Evolutionary conservation across 139 green algal species (phyloP).

Genomic region (Nannochloris sp.): DNA sequence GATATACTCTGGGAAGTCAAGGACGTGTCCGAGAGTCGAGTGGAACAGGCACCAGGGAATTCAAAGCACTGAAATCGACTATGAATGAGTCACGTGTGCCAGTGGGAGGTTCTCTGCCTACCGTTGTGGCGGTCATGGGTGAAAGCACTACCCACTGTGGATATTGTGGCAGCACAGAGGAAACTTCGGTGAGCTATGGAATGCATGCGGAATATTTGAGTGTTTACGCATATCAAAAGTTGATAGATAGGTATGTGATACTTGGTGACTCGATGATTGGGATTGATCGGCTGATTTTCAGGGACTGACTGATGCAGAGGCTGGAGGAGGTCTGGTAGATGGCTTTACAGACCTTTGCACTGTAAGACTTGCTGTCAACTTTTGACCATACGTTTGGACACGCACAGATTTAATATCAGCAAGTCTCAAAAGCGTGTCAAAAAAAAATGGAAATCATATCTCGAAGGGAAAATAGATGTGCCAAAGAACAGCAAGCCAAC

Average conservation of each 20-base stretch:
- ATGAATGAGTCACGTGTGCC: no score
- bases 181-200: conserved; percentile 14
- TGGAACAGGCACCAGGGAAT: no score
- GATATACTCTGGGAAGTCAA: no score
- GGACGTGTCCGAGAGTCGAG: no score
- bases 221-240: conserved; percentile 21
- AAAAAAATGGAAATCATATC: conserved; percentile 20
- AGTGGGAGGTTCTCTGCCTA: no score
- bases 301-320: conserved; percentile 5
- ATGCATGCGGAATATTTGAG: conserved; percentile 30
- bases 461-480: conserved; percentile 13
- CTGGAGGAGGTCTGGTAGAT: conserved; percentile 39
- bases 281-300: no score
- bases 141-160: conserved; percentile 14
- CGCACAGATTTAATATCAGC: conserved; percentile 21
- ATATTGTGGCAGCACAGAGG: conserved; percentile 24
- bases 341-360: conserved; percentile 36
- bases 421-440: conserved; percentile 26
- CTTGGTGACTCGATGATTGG: no score
- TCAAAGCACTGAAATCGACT: no score
- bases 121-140: conserved; percentile 21
- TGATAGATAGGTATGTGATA: conserved; percentile 14
- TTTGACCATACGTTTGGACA: conserved; percentile 43
- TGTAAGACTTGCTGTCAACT: conserved; percentile 34
- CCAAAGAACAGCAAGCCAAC: no score